phyloP scores from a whole-genome alignment of 2,329 filamentous ascomycete species.

The Coniella lustricola region DNA sequence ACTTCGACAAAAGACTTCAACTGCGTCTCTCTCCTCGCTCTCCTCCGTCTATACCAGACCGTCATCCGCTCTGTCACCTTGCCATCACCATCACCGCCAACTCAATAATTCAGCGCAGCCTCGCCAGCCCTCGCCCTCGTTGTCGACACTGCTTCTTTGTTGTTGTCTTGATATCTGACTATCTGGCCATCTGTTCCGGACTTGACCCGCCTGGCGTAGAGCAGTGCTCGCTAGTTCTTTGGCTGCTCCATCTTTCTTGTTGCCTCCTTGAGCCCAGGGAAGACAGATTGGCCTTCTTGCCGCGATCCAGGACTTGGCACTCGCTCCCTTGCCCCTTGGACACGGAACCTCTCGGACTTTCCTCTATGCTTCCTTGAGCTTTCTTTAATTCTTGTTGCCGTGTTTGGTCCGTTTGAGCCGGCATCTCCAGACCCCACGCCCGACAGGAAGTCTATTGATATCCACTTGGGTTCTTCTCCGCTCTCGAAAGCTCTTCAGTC shows the following conservation, averaged over 20 bases:
- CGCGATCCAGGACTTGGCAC: constrained; percentile 12
- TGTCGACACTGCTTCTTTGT: no score
- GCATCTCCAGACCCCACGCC: constrained; percentile 4
- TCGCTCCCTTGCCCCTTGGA: constrained; percentile 3
- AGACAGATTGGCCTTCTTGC: constrained; percentile 17
- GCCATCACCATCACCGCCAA: no score
- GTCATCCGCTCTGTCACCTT: no score
- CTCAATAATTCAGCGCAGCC: no score
- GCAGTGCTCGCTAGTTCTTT: no score
- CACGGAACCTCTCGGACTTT: constrained; percentile 1
- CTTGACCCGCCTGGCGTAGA: no score
- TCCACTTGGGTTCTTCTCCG: neutral
- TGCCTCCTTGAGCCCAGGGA: constrained; percentile 12
- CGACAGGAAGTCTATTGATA: neutral
- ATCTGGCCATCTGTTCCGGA: no score
- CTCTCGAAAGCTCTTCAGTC: neutral
- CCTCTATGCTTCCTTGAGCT: constrained; percentile 5
- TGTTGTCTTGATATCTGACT: no score
- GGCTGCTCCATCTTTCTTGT: neutral
- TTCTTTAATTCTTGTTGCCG: constrained; percentile 3
- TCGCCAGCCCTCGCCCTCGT: no score
- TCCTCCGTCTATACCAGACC: no score
- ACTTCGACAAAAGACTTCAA: no score
- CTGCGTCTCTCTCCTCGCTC: no score
- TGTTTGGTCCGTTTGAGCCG: constrained; percentile 7